Evolutionary conservation across 2,329 filamentous ascomycete genomes (phyloP), one percentile per base, ranked within the genome.

Genomic region (Aureobasidium sp.): DNA sequence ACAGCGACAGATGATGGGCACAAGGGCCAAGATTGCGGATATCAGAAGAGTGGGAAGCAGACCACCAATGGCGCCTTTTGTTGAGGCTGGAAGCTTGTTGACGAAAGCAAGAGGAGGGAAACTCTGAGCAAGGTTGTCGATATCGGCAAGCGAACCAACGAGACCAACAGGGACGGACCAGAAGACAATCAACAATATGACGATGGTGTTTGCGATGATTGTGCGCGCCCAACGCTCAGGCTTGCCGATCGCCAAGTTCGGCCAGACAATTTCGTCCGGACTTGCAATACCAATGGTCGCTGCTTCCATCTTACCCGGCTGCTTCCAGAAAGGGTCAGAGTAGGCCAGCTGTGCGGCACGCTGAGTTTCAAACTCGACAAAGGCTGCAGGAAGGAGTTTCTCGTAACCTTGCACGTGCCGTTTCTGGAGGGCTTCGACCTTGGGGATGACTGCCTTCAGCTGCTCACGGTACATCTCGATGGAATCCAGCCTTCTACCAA

Each of bases 331-430:
- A 44, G 39, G 64, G 47, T 72, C 95, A 89, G 75, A 85, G 34
- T 62, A 90, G 16, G 92, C 92, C 53, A 84, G 81, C 73, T 97
- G 91, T 10, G 93, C 93, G 62, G 88, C 87, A 62, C 86, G 83
- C 72, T 96, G 91, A 3, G 82, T 85, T 64, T 85, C 82, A 68
- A 97, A 97, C 72, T 97, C 91, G 65, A 97, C 83, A 70, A 97
- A 97, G 13, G 91, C 89, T 29, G 89, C 87, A 2, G 86, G 84
- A 7, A 91, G 78, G 52, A 86, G 82, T 63, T 86, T 81, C 57
- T 81, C 84, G 34, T 88, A 81, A 60, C 81, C 83, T 70, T 91
- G 88, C 62, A 81, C 79, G 58, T 78, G 79, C 72, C 94, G 90
- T 47, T 86, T 81, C 25, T 81, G 76, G 13, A 62, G 50, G 42